Conservation (phyloP, 768 basidiomycete genomes). For the Boletus reticuloceps region DNA sequence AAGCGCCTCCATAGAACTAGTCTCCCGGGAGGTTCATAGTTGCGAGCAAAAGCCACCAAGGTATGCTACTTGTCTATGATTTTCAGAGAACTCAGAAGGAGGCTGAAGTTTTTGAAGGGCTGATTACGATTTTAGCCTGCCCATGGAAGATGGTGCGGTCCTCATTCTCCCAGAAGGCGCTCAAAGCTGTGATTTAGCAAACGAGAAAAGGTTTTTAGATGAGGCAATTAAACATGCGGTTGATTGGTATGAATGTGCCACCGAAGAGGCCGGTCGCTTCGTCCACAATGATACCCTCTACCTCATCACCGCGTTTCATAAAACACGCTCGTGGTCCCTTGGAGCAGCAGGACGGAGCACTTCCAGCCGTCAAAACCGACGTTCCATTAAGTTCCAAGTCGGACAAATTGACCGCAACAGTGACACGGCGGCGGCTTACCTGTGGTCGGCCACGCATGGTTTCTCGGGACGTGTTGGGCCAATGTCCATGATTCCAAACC, state of each 20-base stretch:
- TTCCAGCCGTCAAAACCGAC: background rate
- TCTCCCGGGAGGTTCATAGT: background rate
- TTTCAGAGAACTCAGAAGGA: background rate
- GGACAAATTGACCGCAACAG: background rate
- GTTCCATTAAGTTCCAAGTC: background rate
- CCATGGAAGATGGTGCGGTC: background rate
- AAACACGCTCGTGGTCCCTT: no score
- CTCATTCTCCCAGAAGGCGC: no score
- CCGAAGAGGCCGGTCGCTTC: background rate
- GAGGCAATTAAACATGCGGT: background rate
- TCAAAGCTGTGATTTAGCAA: background rate
- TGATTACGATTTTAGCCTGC: background rate
- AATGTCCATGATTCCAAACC: no score
- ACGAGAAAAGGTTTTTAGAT: background rate
- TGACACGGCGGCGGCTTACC: background rate
- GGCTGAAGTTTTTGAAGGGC: background rate
- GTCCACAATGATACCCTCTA: background rate
- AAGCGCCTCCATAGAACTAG: background rate
- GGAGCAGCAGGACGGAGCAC: no score
- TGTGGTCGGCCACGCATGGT: no score
- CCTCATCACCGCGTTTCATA: no score
- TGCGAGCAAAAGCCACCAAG: background rate
- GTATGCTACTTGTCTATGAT: background rate
- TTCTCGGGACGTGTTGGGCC: no score
- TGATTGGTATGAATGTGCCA: background rate